Percentiles rank a stretch among this genome's conserved stretches.
Evolutionary conservation across 2,329 filamentous ascomycete genomes (phyloP).

Genomic region (Lojkania enalia): DNA sequence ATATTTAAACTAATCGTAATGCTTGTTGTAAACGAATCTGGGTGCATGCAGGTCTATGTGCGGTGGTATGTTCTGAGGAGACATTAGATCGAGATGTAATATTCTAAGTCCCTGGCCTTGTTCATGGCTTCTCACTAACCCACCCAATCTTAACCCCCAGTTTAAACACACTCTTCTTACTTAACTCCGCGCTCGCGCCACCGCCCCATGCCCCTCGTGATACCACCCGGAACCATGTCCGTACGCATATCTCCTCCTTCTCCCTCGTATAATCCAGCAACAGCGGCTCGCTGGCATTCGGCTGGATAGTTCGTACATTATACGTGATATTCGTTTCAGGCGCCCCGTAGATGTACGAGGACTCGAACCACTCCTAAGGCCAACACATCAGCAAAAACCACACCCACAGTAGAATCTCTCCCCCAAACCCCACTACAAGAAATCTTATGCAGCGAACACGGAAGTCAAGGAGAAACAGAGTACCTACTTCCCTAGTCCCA

Average conservation of each 20-base stretch:
- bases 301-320: conserved; percentile 2
- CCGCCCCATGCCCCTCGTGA: conserved; percentile 3
- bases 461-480: neutral
- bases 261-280: conserved; percentile 1
- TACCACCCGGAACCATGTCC: conserved; percentile 7
- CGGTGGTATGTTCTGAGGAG: too few species aligned
- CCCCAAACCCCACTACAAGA: neutral
- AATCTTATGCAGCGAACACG: neutral
- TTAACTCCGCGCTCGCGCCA: conserved; percentile 6
- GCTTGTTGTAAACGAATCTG: too few species aligned
- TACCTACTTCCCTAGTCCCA: conserved; percentile 2
- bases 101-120: too few species aligned
- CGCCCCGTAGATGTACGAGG: conserved; percentile 8
- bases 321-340: neutral
- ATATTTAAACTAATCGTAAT: too few species aligned
- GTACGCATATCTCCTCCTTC: conserved; percentile 4
- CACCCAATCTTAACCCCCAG: conserved; percentile 7
- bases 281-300: conserved; percentile 6
- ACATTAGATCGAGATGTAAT: too few species aligned
- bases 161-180: conserved; percentile 8
- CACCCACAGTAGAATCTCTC: neutral
- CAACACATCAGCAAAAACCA: neutral
- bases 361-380: conserved; percentile 11
- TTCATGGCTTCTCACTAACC: conserved; percentile 44
- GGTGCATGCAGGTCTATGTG: too few species aligned